These are phyloP conservation scores for Mollisia scopiformis DNA, from an alignment of 2,329 filamentous ascomycete genomes.

Conservation along the genomic window DNA sequence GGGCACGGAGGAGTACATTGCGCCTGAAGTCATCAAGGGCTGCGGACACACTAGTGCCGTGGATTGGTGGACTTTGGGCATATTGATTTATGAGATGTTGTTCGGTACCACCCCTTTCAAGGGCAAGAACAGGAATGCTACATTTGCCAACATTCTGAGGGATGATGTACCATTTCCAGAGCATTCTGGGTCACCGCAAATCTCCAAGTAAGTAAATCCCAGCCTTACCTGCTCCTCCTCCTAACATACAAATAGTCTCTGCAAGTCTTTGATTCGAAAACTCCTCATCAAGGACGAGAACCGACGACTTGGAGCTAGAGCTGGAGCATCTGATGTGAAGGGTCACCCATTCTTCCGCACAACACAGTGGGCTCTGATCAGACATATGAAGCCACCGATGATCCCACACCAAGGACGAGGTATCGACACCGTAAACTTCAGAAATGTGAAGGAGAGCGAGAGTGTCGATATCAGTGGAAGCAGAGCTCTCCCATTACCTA, in stretches of 20 bases:
- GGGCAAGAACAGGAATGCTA: constrained; percentile 97
- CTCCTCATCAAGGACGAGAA: constrained; percentile 98
- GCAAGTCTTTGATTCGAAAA: constrained; percentile 95
- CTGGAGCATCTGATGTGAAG: constrained; percentile 96
- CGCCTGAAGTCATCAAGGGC: constrained; percentile 97
- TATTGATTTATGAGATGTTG: constrained; percentile 98
- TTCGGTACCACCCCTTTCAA: constrained; percentile 99
- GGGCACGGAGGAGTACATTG: constrained; percentile 98
- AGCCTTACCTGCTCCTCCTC: background rate
- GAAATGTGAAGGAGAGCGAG: constrained; percentile 96
- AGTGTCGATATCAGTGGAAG: constrained; percentile 80
- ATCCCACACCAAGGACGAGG: constrained; percentile 88
- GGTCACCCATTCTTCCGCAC: constrained; percentile 93
- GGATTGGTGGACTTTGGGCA: constrained; percentile 98
- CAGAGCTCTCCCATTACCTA: constrained; percentile 46
- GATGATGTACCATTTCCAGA: constrained; percentile 98
- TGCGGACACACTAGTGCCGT: constrained; percentile 98
- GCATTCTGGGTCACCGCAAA: constrained; percentile 78
- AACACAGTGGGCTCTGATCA: constrained; percentile 94
- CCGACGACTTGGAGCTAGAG: constrained; percentile 86
- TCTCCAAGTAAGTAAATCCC: constrained; percentile 85
- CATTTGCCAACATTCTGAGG: constrained; percentile 94
- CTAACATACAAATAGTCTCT: constrained; percentile 65
- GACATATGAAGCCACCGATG: constrained; percentile 97
- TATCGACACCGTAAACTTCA: constrained; percentile 94